Conservation (phyloP, 352 stramenopile species). For the Phytophthora meadii region DNA sequence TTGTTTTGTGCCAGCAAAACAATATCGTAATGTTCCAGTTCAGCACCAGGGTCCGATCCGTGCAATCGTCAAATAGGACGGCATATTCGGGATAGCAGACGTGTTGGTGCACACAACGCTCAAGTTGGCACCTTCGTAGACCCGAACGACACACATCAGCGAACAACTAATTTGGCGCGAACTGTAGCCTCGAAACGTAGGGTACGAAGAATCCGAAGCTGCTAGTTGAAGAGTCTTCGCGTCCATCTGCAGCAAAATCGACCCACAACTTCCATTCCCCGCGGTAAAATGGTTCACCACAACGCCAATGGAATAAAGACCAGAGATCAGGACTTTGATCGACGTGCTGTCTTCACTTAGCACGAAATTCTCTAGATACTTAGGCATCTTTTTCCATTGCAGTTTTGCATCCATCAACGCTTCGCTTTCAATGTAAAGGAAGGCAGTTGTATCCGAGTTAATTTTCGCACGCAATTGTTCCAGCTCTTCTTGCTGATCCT, state of each 20-base stretch:
- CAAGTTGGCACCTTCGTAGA: neutral
- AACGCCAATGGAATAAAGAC: neutral
- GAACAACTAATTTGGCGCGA: no score
- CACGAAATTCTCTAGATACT: neutral
- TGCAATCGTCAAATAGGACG: no score
- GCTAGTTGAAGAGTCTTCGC: neutral
- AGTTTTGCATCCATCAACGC: neutral
- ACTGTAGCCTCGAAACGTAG: no score
- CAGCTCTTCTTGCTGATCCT: constrained; percentile 23
- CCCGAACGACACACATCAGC: neutral
- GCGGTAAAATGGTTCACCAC: neutral
- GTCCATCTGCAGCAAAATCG: neutral
- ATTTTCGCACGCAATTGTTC: neutral
- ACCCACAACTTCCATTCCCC: neutral
- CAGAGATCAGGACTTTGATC: neutral
- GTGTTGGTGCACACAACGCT: neutral
- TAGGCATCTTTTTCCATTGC: neutral
- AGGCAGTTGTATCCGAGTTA: neutral
- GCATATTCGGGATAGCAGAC: neutral
- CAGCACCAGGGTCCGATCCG: no score
- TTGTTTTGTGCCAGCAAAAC: neutral
- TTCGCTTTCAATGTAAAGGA: neutral
- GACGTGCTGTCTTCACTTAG: neutral
- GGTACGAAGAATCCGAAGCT: neutral
- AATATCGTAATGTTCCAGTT: no score